phyloP scores from a whole-genome alignment of 306 rosid species.

The Medicago arabica region DNA sequence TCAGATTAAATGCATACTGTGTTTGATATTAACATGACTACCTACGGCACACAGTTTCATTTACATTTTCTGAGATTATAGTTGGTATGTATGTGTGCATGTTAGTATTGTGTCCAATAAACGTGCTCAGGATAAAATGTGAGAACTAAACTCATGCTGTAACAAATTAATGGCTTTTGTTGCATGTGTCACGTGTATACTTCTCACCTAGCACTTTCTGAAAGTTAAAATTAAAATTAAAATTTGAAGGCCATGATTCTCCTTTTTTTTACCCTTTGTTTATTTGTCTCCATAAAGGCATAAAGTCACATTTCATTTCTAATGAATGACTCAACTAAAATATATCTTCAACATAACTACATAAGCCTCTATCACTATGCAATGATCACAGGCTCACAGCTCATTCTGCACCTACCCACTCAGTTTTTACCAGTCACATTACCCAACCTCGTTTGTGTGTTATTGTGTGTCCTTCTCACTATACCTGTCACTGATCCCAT shows the following conservation, averaged over 20 bases:
- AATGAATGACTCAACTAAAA: background rate
- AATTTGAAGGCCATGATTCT: conserved; percentile 4
- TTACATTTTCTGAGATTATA: background rate
- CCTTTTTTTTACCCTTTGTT: background rate
- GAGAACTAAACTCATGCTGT: background rate
- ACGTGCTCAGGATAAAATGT: background rate
- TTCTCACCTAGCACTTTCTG: conserved; percentile 26
- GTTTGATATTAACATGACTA: too few species aligned
- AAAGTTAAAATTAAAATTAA: conserved; percentile 22
- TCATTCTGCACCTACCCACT: conserved; percentile 35
- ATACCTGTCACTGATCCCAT: conserved; percentile 26
- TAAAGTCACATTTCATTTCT: background rate
- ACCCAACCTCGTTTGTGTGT: conserved; percentile 40
- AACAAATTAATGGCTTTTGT: background rate
- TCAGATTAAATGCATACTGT: too few species aligned
- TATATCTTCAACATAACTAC: background rate
- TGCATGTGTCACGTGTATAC: conserved; percentile 37
- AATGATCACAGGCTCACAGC: conserved; percentile 30
- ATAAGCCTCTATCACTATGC: conserved; percentile 4
- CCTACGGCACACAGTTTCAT: background rate
- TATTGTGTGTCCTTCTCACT: conserved; percentile 48
- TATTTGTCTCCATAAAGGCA: background rate
- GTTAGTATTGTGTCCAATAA: background rate
- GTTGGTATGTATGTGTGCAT: background rate
- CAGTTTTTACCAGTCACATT: conserved; percentile 24